Evolutionary conservation across 768 basidiomycete species (phyloP).

Genomic region (Holtermannia corniformis): DNA sequence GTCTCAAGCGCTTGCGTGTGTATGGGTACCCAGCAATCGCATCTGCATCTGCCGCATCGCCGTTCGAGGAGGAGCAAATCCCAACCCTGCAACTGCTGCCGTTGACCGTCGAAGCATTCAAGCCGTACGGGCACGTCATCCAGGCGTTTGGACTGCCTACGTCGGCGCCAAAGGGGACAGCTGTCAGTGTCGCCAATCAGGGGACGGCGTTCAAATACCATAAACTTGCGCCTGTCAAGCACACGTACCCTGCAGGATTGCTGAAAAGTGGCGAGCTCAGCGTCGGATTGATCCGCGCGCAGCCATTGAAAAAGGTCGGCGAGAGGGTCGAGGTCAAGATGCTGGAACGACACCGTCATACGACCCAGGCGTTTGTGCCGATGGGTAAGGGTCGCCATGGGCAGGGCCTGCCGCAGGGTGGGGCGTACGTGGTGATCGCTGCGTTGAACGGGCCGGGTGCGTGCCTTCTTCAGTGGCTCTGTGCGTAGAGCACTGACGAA

Average conservation of each 20-base stretch:
- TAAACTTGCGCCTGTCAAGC: conserved; percentile 62
- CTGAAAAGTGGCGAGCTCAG: conserved; percentile 16
- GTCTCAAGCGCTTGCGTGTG: conserved; percentile 83
- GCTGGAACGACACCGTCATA: conserved; percentile 41
- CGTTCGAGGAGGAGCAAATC: conserved; percentile 35
- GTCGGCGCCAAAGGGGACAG: conserved; percentile 55
- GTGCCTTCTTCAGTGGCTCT: conserved; percentile 2
- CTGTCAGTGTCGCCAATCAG: conserved; percentile 72
- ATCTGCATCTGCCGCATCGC: conserved; percentile 45
- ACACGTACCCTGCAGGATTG: conserved; percentile 14
- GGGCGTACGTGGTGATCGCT: conserved; percentile 74
- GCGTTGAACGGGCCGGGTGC: conserved; percentile 56
- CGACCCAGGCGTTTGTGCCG: conserved; percentile 82
- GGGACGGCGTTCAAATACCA: conserved; percentile 90
- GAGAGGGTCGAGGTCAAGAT: conserved; percentile 17
- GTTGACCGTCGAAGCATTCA: conserved; percentile 76
- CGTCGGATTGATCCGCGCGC: conserved; percentile 17
- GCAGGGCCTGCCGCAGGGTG: conserved; percentile 43
- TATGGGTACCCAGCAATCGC: conserved; percentile 50
- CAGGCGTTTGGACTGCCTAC: conserved; percentile 68
- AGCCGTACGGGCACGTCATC: conserved; percentile 79
- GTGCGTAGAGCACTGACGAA: background rate
- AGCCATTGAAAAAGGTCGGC: conserved; percentile 14
- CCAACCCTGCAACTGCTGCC: conserved; percentile 45
- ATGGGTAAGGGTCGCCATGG: conserved; percentile 40